Conservation (phyloP, 192 early-diverging fungal species). For the Gonapodya prolifera region DNA sequence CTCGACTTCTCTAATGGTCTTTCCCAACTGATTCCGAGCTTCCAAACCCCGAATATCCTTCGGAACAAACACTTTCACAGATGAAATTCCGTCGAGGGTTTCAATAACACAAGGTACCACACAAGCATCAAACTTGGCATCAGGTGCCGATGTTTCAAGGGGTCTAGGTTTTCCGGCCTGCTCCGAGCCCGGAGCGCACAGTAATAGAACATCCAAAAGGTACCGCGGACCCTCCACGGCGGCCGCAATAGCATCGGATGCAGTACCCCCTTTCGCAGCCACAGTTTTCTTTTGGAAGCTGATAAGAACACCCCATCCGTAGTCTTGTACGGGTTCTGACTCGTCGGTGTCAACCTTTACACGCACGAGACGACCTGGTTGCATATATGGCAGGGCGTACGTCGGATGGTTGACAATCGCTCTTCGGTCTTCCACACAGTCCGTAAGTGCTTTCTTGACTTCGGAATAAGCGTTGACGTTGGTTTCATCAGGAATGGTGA, state of each 20-base stretch:
- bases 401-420: conserved; percentile 72
- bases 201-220: conserved; percentile 74
- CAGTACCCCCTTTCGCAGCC: conserved; percentile 12
- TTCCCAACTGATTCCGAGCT: conserved; percentile 43
- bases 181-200: conserved; percentile 56
- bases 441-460: conserved; percentile 54
- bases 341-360: conserved; percentile 13
- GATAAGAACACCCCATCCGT: conserved; percentile 87
- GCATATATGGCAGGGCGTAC: conserved; percentile 69
- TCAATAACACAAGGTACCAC: conserved; percentile 68
- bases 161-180: conserved; percentile 30
- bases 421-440: conserved; percentile 48
- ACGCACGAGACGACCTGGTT: conserved; percentile 68
- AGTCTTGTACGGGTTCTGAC: conserved; percentile 43
- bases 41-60: conserved; percentile 50
- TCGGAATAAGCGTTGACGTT: conserved; percentile 61
- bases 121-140: conserved; percentile 44
- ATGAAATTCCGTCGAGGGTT: conserved; percentile 57
- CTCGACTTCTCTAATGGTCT: conserved; percentile 56
- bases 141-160: conserved; percentile 35
- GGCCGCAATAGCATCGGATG: conserved; percentile 13
- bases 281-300: conserved; percentile 49
- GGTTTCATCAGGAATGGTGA: conserved; percentile 56
- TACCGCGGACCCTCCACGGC: conserved; percentile 36
- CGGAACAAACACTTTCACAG: conserved; percentile 60